Base-by-base conservation (phyloP, 2,329 filamentous ascomycete genomes). In the Scytalidium sp. region DNA sequence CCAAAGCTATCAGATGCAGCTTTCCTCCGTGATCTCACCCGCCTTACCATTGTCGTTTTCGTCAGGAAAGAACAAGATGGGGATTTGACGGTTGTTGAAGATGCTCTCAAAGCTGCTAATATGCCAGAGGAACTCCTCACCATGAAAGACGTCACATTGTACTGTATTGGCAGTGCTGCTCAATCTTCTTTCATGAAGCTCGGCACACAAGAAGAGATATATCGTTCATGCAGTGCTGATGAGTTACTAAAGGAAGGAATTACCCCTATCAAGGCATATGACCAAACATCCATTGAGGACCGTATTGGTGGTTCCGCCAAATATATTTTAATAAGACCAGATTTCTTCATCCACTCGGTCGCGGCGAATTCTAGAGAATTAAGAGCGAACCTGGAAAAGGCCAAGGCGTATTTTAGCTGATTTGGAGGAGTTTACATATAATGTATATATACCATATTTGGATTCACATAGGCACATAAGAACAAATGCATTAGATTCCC, bases 131-230 rank as follows among this genome's bases (percentile, higher is more conserved):
- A 43, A 17, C 15, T 43, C 19, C 25, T 43, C 20, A 43, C 41
- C n/a, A 43, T 43, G 41, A 21, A 43, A 15, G 41, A 43, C 22
- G 25, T 43, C n/a, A 43, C 41, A 43, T 43, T 22, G 17, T 43
- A 22, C 21, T 19, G 25, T 25, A n/a, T 43, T n/a, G 22, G 22
- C 41, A 21, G 41, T 25, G n/a, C 19, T 21, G 15, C 21, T 22
- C n/a, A 43, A 15, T 15, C 41, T 43, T 25, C 25, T 27, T 27
- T 13, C 7, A 7, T 13, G 7, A 27, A 7, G 7, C 7, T 7
- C 7, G 7, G 13, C 13, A 25, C n/a, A 43, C n/a, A 25, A 43
- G n/a, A 43, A 43, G 13, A 43, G 19, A 43, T 43, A 17, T 43
- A 43, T 20, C 22, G 22, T 20, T 20, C 41, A 25, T 43, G 41